Evolutionary conservation across 352 stramenopile genomes (phyloP).

Genomic region (Pythium rhizo-oryzae): DNA sequence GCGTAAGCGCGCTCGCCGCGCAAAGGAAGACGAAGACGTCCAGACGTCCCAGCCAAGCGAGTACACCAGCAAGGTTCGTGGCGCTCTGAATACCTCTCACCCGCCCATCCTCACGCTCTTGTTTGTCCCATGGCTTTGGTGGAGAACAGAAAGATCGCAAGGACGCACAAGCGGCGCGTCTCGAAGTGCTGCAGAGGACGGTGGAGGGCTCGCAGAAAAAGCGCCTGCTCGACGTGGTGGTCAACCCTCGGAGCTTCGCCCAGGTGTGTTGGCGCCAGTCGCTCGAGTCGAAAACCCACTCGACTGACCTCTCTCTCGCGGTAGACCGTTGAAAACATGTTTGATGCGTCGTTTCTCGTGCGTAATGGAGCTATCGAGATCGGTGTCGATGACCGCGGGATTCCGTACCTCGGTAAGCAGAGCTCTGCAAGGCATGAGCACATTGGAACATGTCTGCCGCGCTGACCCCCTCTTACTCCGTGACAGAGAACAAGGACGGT

Average conservation of each 20-base stretch:
- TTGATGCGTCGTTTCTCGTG: slow-evolving; percentile 84
- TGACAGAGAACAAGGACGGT: slow-evolving; percentile 69
- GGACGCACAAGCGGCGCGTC: slow-evolving; percentile 69
- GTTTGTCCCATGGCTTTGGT: background rate
- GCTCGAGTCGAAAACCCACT: no score
- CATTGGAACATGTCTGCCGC: background rate
- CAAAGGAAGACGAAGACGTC: slow-evolving; percentile 49
- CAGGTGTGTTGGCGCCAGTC: slow-evolving; percentile 34
- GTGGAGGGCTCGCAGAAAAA: slow-evolving; percentile 45
- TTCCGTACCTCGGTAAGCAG: slow-evolving; percentile 65
- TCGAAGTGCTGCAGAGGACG: slow-evolving; percentile 67
- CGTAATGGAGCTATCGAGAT: slow-evolving; percentile 73
- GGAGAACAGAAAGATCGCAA: slow-evolving; percentile 65
- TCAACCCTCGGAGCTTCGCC: slow-evolving; percentile 76
- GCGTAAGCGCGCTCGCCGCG: slow-evolving; percentile 49
- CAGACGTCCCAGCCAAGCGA: slow-evolving; percentile 65
- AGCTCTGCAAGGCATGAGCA: background rate
- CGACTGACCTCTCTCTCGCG: background rate
- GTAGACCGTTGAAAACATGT: slow-evolving; percentile 84
- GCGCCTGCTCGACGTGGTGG: slow-evolving; percentile 69
- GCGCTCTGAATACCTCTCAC: no score
- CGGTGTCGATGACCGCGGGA: slow-evolving; percentile 51
- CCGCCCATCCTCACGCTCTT: no score
- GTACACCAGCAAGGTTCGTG: slow-evolving; percentile 70
- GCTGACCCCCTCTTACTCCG: background rate